These are phyloP conservation scores for Helicostylum pulchrum DNA, from an alignment of 192 early-diverging fungal genomes.

Conservation along the genomic window DNA sequence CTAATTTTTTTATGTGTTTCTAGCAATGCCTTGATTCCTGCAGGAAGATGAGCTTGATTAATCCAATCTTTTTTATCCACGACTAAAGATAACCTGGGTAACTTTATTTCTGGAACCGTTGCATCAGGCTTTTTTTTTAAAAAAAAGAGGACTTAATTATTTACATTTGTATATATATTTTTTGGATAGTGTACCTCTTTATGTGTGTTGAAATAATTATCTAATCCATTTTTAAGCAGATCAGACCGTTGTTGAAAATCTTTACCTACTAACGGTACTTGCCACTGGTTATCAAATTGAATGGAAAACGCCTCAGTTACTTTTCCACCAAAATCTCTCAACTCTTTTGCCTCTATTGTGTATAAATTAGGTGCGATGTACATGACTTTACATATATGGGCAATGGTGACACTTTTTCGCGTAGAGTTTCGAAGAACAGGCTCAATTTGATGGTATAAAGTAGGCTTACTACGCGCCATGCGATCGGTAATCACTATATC, in stretches of 20 bases:
- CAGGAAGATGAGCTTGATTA: constrained; percentile 8
- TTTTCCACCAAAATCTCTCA: constrained; percentile 14
- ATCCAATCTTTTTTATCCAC: constrained; percentile 14
- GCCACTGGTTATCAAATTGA: constrained; percentile 1
- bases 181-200: constrained; percentile 11
- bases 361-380: constrained; percentile 16
- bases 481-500: constrained; percentile 16
- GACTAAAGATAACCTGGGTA: constrained; percentile 6
- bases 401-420: neutral
- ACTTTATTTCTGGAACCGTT: constrained; percentile 8
- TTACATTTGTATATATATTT: neutral
- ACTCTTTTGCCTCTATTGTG: constrained; percentile 1
- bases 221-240: neutral
- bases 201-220: constrained; percentile 4
- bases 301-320: constrained; percentile 12
- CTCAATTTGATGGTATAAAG: constrained; percentile 17
- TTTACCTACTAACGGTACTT: constrained; percentile 7
- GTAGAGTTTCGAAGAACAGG: constrained; percentile 12
- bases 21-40: constrained; percentile 11
- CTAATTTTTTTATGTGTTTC: constrained; percentile 6
- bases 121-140: neutral
- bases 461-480: constrained; percentile 9
- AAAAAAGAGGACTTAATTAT: too few relatives aligned
- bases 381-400: constrained; percentile 10
- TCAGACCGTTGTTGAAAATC: constrained; percentile 7